These are phyloP conservation scores for Lachnellula cervina DNA, from an alignment of 2,329 filamentous ascomycete species.

Conservation along the genomic window DNA sequence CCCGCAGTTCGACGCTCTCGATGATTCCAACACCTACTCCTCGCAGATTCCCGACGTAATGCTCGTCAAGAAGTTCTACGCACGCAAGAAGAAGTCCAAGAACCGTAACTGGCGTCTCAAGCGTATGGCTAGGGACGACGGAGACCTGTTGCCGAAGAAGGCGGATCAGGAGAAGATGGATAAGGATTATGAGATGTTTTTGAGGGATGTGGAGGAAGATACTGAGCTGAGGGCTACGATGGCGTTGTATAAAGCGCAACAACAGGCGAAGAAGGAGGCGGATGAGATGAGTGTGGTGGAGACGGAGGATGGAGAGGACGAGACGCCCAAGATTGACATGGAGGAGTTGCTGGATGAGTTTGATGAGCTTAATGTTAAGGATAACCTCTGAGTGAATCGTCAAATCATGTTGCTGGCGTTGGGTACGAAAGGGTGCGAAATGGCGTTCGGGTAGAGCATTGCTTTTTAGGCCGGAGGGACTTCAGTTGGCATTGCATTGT, in stretches of 20 bases:
- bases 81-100: slow-evolving; percentile 76
- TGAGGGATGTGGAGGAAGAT: slow-evolving; percentile 95
- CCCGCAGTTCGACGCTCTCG: slow-evolving; percentile 74
- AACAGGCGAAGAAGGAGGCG: slow-evolving; percentile 43
- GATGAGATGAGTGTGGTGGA: slow-evolving; percentile 66
- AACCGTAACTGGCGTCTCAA: slow-evolving; percentile 89
- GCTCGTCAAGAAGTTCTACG: slow-evolving; percentile 95
- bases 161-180: slow-evolving; percentile 85
- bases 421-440: background rate
- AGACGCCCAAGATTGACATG: slow-evolving; percentile 67
- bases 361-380: slow-evolving; percentile 70
- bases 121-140: slow-evolving; percentile 87
- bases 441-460: background rate
- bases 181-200: slow-evolving; percentile 93
- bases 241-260: slow-evolving; percentile 71
- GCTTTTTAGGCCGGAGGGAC: background rate
- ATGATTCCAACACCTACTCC: slow-evolving; percentile 69
- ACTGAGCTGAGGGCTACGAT: slow-evolving; percentile 78
- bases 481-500: background rate
- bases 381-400: slow-evolving; percentile 11
- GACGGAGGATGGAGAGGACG: slow-evolving; percentile 58
- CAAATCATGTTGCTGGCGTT: background rate
- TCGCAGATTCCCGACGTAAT: slow-evolving; percentile 85
- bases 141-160: slow-evolving; percentile 80
- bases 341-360: slow-evolving; percentile 87